Conservation (phyloP, 768 basidiomycete species). For the Mycena crocata region DNA sequence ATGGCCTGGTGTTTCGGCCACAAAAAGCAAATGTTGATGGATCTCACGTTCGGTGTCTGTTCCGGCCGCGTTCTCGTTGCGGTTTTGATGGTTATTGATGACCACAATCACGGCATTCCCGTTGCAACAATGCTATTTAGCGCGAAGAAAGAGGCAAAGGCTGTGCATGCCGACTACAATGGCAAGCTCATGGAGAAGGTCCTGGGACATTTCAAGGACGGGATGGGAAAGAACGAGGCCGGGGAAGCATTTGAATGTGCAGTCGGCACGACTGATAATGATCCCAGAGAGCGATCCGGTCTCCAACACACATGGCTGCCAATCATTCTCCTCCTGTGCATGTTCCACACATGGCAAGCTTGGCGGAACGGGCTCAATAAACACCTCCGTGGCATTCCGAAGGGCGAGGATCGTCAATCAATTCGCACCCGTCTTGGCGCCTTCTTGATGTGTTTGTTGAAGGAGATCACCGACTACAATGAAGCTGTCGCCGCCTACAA, state of each 20-base stretch:
- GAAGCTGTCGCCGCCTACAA: constrained; percentile 34
- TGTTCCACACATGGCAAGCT: constrained; percentile 45
- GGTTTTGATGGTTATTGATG: constrained; percentile 28
- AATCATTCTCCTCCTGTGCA: constrained; percentile 46
- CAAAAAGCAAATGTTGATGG: constrained; percentile 24
- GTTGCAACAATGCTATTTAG: neutral
- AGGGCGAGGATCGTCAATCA: constrained; percentile 36
- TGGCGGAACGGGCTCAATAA: constrained; percentile 46
- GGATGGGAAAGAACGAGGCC: neutral
- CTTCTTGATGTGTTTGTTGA: constrained; percentile 37
- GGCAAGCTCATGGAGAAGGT: neutral
- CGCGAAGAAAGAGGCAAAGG: neutral
- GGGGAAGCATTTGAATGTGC: neutral
- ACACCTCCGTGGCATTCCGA: constrained; percentile 38
- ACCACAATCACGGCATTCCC: neutral
- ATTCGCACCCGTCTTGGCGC: constrained; percentile 33
- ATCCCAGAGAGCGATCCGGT: constrained; percentile 36
- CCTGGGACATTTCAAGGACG: neutral
- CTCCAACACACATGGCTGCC: constrained; percentile 33
- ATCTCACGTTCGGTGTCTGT: constrained; percentile 30
- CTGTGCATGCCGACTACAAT: constrained; percentile 10
- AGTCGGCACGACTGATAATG: constrained; percentile 1
- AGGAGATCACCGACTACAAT: constrained; percentile 36
- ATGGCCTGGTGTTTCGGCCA: constrained; percentile 24
- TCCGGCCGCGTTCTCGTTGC: constrained; percentile 17